These are phyloP conservation scores for Calvatia gigantea DNA, from an alignment of 768 basidiomycete species.

Conservation along the genomic window DNA sequence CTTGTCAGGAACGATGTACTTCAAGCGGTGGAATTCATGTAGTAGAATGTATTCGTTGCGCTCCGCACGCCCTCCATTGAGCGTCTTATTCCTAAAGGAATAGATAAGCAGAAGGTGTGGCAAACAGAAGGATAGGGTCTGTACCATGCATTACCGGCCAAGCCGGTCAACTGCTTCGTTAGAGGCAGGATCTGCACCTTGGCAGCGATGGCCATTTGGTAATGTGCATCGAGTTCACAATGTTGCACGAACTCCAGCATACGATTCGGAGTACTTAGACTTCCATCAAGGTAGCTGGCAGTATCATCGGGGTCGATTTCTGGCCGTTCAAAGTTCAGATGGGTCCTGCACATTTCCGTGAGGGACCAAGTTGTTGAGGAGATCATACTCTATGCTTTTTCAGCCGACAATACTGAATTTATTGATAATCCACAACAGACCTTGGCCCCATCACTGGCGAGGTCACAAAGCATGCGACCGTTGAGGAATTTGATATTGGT, in stretches of 20 bases:
- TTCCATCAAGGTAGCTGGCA: slow-evolving; percentile 83
- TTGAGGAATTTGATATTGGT: slow-evolving; percentile 80
- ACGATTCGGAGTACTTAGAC: slow-evolving; percentile 67
- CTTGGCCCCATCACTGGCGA: slow-evolving; percentile 93
- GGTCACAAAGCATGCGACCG: slow-evolving; percentile 87
- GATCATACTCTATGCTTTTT: slow-evolving; percentile 77
- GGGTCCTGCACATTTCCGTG: slow-evolving; percentile 93
- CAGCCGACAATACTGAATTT: not conserved
- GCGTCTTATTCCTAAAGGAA: slow-evolving; percentile 81
- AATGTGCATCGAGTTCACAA: slow-evolving; percentile 94
- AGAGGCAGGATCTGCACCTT: slow-evolving; percentile 93
- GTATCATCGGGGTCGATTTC: slow-evolving; percentile 98
- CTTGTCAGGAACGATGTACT: slow-evolving; percentile 97
- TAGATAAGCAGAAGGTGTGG: not conserved
- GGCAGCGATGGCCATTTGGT: slow-evolving; percentile 93
- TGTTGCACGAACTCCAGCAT: slow-evolving; percentile 88
- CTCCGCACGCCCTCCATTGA: slow-evolving; percentile 97
- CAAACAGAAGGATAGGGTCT: too few species aligned
- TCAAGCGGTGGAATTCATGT: slow-evolving; percentile 95
- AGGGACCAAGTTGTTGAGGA: slow-evolving; percentile 97
- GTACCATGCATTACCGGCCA: slow-evolving; percentile 96
- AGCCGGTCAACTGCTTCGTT: slow-evolving; percentile 89
- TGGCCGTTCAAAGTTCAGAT: slow-evolving; percentile 81
- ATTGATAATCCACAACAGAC: slow-evolving; percentile 37
- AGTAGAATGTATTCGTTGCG: slow-evolving; percentile 98